These are phyloP conservation scores for Diplosphaera chodatii DNA, from an alignment of 139 green algal species.

Conservation along the genomic window DNA sequence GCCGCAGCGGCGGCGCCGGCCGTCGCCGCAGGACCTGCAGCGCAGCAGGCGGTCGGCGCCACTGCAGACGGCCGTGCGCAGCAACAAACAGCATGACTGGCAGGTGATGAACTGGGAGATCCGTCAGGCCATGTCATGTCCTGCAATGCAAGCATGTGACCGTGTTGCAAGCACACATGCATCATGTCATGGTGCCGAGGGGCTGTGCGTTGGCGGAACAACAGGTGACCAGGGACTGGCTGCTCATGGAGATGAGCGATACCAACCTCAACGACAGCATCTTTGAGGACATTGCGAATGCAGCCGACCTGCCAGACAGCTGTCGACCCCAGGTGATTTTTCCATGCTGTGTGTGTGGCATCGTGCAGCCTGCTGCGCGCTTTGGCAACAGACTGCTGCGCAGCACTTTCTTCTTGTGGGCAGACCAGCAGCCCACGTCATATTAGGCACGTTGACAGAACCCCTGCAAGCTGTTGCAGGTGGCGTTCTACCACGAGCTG, in stretches of 20 bases:
- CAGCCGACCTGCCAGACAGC: neutral
- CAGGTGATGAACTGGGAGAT: neutral
- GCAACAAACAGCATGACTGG: neutral
- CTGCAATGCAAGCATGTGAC: too few species aligned
- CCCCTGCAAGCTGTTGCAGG: neutral
- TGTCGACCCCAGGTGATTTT: neutral
- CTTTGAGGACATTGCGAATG: neutral
- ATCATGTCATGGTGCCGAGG: too few species aligned
- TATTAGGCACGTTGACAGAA: neutral
- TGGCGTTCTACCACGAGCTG: constrained; percentile 4
- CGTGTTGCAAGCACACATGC: too few species aligned
- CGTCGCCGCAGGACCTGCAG: neutral
- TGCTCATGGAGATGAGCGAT: neutral
- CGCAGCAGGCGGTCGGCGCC: neutral
- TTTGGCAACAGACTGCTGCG: too few species aligned
- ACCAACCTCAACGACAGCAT: neutral
- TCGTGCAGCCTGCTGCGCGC: too few species aligned
- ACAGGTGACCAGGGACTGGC: constrained; percentile 1
- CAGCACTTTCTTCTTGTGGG: too few species aligned
- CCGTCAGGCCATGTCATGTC: too few species aligned
- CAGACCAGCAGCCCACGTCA: neutral
- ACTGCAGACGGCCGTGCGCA: neutral
- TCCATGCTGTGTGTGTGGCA: too few species aligned
- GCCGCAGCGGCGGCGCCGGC: neutral
- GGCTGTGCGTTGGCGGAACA: too few species aligned